These are phyloP conservation scores for Bidens hawaiensis DNA, from an alignment of 140 eudicot genomes.

Conservation along the genomic window DNA sequence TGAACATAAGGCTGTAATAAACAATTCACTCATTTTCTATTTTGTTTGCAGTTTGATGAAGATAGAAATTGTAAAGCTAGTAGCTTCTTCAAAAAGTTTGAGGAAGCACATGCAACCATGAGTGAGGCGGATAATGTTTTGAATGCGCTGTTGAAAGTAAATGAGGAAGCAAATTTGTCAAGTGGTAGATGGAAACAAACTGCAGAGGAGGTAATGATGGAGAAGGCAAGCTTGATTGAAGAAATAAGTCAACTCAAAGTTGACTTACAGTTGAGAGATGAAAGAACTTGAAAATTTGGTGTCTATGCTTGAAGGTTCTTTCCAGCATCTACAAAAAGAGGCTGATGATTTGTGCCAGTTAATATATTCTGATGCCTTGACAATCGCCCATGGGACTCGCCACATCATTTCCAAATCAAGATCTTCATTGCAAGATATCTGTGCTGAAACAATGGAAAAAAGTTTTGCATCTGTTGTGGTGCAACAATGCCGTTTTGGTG, in stretches of 20 bases:
- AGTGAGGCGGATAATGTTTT: conserved; percentile 65
- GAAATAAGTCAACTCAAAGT: conserved; percentile 53
- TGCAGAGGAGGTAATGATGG: conserved; percentile 53
- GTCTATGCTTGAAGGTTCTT: conserved; percentile 53
- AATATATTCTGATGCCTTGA: conserved; percentile 42
- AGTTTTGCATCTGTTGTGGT: conserved; percentile 42
- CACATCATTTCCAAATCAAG: conserved; percentile 33
- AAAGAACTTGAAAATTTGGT: conserved; percentile 31
- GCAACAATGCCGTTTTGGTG: conserved; percentile 49
- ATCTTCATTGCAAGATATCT: conserved; percentile 50
- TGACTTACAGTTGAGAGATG: conserved; percentile 31
- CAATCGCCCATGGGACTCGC: conserved; percentile 34
- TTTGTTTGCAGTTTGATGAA: conserved; percentile 35
- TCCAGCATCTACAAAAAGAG: conserved; percentile 44
- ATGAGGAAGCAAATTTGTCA: conserved; percentile 44
- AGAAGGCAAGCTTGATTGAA: conserved; percentile 47
- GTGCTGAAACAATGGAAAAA: conserved; percentile 43
- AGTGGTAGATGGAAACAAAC: conserved; percentile 58
- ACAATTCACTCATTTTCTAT: conserved; percentile 10
- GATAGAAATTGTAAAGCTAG: conserved; percentile 27
- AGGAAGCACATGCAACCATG: conserved; percentile 64
- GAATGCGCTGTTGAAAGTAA: conserved; percentile 51
- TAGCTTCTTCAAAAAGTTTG: conserved; percentile 51
- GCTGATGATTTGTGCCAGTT: conserved; percentile 45
- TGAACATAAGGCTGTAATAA: background rate